Evolutionary conservation across 2,329 filamentous ascomycete genomes (phyloP).

Genomic region (Trichoderma simmonsii): DNA sequence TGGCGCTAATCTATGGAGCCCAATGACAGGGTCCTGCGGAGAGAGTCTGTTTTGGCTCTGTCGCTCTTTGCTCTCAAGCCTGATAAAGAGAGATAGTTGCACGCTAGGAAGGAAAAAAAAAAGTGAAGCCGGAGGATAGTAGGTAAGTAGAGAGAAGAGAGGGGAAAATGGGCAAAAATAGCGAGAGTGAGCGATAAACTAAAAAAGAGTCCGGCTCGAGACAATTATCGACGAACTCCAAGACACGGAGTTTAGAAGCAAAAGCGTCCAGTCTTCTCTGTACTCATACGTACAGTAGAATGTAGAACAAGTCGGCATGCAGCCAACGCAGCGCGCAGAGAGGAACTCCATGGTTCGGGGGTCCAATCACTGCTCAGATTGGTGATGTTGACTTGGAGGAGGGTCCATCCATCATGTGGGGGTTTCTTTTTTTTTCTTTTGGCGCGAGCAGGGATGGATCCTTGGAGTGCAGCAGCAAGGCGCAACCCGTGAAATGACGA

Average conservation of each 20-base stretch:
- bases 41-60: neutral
- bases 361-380: constrained; percentile 9
- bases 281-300: neutral
- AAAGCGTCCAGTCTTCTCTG: neutral
- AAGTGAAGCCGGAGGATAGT: neutral
- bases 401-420: constrained; percentile 20
- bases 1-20: constrained; percentile 23
- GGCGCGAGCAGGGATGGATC: constrained; percentile 9
- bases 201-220: neutral
- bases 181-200: neutral
- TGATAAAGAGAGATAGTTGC: neutral
- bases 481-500: constrained; percentile 18
- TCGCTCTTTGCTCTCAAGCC: neutral
- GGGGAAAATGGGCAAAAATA: neutral
- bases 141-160: neutral
- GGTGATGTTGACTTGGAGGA: constrained; percentile 18
- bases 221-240: neutral
- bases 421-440: constrained; percentile 5
- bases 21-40: constrained; percentile 8
- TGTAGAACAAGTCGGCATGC: neutral
- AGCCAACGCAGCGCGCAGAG: neutral
- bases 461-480: constrained; percentile 12
- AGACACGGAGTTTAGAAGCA: neutral
- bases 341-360: neutral
- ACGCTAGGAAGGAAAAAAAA: neutral